Conservation (phyloP, 352 stramenopile genomes). For the Phytophthora pseudosyringae region DNA sequence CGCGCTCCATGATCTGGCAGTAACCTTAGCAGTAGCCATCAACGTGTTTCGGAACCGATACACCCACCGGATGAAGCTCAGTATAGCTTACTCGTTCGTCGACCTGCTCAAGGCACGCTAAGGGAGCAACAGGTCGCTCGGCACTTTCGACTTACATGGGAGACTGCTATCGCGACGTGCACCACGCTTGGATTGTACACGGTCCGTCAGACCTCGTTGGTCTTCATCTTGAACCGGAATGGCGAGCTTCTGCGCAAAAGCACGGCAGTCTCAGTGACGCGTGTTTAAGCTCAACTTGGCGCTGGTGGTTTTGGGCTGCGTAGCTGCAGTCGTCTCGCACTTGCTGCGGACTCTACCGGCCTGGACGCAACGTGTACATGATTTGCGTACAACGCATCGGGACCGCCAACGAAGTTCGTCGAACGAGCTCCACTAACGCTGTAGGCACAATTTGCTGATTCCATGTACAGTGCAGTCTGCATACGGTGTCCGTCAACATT, state of each 20-base stretch:
- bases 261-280: conserved; percentile 24
- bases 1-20: too few species aligned
- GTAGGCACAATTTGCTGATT: too few species aligned
- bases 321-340: conserved; percentile 2
- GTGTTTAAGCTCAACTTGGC: conserved; percentile 24
- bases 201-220: conserved; percentile 9
- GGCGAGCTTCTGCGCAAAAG: conserved; percentile 24
- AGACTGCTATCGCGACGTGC: conserved; percentile 12
- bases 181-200: conserved; percentile 6
- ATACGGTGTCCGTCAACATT: too few species aligned
- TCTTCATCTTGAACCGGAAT: conserved; percentile 19
- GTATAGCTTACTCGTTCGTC: conserved; percentile 16
- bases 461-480: too few species aligned
- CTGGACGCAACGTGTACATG: too few species aligned
- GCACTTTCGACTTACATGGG: conserved; percentile 21
- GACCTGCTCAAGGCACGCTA: conserved; percentile 18
- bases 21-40: too few species aligned
- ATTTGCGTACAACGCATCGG: too few species aligned
- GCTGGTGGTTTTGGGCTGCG: conserved; percentile 5
- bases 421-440: too few species aligned
- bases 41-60: too few species aligned
- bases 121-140: conserved; percentile 20
- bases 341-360: too few species aligned
- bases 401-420: too few species aligned
- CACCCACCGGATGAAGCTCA: too few species aligned